Evolutionary conservation across 192 early-diverging fungal genomes (phyloP), one percentile per base, ranked within the genome.

Genomic region (Umbelopsis ramanniana): DNA sequence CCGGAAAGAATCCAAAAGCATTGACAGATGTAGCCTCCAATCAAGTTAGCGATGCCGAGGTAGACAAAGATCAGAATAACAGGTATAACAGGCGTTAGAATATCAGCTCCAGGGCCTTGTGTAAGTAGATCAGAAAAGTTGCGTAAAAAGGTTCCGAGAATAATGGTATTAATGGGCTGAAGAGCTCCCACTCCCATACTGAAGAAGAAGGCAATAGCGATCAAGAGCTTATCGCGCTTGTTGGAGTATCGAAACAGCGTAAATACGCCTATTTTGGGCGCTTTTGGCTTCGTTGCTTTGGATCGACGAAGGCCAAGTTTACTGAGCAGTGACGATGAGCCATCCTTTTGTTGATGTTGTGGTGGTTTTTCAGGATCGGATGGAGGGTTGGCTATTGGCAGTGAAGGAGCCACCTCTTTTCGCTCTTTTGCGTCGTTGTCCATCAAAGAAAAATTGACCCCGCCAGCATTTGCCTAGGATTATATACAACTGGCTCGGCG

Each of bases 21-120:
- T 86, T 89, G 88, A 70, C 86, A 85, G 48, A 83, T 55, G 76
- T 89, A 91, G 5, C 87, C 82, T 37, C 74, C 71, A 1, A 88
- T 52, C 45, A 92, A 83, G 43, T 88, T 79, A 70, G 50, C 86
- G 38, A 80, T 74, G 35, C 87, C 92, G 38, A 93, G 78, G 70
- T 82, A 86, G 17, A 86, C 77, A 68, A 88, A 85, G 50, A 53
- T 72, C 12, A 85, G 63, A 33, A 83, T 72, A 19, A 74, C 72
- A 19, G 60, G 78, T 14, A 73, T 54, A 19, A 54, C 38, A 6
- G 29, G 29, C 19, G 55, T 72, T 5, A 80, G 5, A 1, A 70
- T 60, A 37, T 77, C 68, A 12, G 66, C 46, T 22, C 45, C 45
- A 4, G 66, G 53, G 6, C 48, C 46, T 1, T 70, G 48, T 11